A percentile compares a stretch with the other conserved stretches of the same genome.
These are phyloP conservation scores for Tricladium varicosporioides DNA, from an alignment of 2,329 filamentous ascomycete genomes.

Conservation along the genomic window DNA sequence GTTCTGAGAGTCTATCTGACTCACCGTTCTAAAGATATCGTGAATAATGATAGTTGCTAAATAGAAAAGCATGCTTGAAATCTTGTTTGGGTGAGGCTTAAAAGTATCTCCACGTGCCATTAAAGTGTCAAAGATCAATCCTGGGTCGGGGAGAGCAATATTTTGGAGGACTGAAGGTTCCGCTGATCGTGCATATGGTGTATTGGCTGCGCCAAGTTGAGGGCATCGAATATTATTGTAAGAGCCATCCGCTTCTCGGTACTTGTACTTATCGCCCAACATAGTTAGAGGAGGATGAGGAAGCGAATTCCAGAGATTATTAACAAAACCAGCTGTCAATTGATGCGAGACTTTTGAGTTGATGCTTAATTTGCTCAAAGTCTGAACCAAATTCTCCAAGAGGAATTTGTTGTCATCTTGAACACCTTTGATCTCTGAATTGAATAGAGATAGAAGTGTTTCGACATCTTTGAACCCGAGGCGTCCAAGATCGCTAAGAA, in stretches of 20 bases:
- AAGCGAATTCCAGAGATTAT: constrained; percentile 67
- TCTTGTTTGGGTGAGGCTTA: constrained; percentile 65
- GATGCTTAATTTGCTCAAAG: constrained; percentile 30
- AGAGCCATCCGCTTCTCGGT: constrained; percentile 67
- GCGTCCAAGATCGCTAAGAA: constrained; percentile 44
- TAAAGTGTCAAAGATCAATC: constrained; percentile 58
- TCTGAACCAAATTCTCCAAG: constrained; percentile 66
- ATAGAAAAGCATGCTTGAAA: constrained; percentile 75
- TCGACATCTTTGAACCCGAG: constrained; percentile 49
- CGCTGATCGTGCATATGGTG: constrained; percentile 64
- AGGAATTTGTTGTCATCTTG: constrained; percentile 75
- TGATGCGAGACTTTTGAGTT: constrained; percentile 28
- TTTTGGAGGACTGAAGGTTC: constrained; percentile 58
- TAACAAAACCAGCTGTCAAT: constrained; percentile 66
- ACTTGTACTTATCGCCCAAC: constrained; percentile 60
- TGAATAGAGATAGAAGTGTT: constrained; percentile 60
- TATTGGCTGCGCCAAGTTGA: constrained; percentile 64
- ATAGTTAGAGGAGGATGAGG: constrained; percentile 71
- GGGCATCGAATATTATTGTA: constrained; percentile 69
- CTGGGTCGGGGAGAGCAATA: constrained; percentile 63
- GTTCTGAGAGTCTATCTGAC: no score
- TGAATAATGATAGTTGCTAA: constrained; percentile 67
- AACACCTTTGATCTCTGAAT: constrained; percentile 60
- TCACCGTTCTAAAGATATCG: constrained; percentile 60
- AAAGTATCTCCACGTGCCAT: constrained; percentile 53